Evolutionary conservation across 768 basidiomycete species (phyloP), one percentile per base, ranked within the genome.

Genomic region (Mycena vulgaris): DNA sequence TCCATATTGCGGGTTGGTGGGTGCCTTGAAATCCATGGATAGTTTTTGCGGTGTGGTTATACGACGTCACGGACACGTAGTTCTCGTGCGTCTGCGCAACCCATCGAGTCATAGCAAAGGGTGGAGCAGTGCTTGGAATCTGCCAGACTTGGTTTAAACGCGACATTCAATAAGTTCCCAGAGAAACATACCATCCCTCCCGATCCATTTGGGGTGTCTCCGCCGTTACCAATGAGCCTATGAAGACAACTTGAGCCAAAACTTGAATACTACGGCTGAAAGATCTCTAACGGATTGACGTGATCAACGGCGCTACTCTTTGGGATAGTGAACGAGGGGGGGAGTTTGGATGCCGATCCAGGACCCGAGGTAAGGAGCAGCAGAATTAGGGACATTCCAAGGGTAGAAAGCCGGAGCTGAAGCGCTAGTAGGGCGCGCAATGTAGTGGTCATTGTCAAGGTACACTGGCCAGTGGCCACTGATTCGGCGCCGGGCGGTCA

Each of bases 51-150:
- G 92, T 91, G 77, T 87, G 85, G 77, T 93, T 93, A 75, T 91
- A 93, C 5, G 92, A 91, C 2, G 89, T 89, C 13, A 89, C 85
- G 6, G 92, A 93, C 53, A 93, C 91, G 69, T 92, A 93, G 80
- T 93, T 94, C 64, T 89, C 82, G 66, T 92, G 87, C 11, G 92
- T 95, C 78, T 93, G 92, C 0, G 93, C 92, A 14, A 93, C 91
- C 94, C 94, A 95, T 35, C 94, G 87, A 0, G 93, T 94, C 93
- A 94, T 94, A 7, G 88, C 94, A 74, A 95, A 95, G 0, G 94
- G 94, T 4, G 93, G 93, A 6, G 89, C 90, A 4, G 87, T 87
- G 40, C 68, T 69, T 28, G 68, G 68, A 35, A 69, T 69, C 68
- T 69, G 27, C 16, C 35, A 40, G 23, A 25, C 3, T 16, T 51